Evolutionary conservation across 2,329 filamentous ascomycete genomes (phyloP).

Genomic region (Penicillium sp.): DNA sequence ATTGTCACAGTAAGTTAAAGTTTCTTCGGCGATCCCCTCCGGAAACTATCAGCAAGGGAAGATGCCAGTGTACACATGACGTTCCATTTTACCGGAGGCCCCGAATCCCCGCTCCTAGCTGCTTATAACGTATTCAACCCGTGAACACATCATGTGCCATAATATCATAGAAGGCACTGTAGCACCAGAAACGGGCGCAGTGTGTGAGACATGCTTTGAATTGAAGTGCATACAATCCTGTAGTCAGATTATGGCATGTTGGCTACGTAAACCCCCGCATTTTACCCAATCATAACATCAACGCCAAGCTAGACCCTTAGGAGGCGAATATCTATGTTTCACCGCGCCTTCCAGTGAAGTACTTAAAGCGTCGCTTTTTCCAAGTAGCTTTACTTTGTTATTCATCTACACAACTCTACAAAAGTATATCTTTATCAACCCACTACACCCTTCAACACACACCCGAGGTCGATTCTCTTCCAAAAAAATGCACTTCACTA

Average conservation of each 20-base stretch:
- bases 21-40: neutral
- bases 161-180: neutral
- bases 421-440: neutral
- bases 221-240: neutral
- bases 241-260: constrained; percentile 1
- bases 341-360: neutral
- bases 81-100: neutral
- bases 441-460: neutral
- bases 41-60: neutral
- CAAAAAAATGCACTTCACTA: constrained; percentile 9
- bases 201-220: constrained; percentile 6
- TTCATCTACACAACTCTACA: neutral
- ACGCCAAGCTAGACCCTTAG: neutral
- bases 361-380: neutral
- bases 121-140: neutral
- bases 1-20: neutral
- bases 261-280: neutral
- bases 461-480: neutral
- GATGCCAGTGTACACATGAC: neutral
- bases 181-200: constrained; percentile 3
- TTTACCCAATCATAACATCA: neutral
- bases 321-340: constrained; percentile 1
- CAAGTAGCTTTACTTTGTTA: neutral
- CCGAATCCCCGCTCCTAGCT: neutral
- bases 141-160: neutral